Evolutionary conservation across 257 asterid species (phyloP).

Genomic region (Prunella vulgaris): DNA sequence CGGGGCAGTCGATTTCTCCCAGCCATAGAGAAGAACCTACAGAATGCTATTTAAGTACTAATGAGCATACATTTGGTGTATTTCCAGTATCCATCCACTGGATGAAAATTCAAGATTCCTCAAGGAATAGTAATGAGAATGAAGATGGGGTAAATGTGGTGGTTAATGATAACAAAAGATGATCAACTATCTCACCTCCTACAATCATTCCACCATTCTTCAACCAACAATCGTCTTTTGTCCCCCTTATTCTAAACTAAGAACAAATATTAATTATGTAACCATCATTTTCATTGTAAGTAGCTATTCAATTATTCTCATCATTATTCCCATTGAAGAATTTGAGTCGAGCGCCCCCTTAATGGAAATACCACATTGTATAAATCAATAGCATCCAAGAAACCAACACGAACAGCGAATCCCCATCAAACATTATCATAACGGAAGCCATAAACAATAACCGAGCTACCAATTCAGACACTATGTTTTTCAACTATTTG

Average conservation of each 20-base stretch:
- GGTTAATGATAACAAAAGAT: too few species aligned
- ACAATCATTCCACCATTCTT: too few species aligned
- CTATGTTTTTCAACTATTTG: neutral
- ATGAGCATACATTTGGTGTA: neutral
- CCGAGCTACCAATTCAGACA: neutral
- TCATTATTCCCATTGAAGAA: neutral
- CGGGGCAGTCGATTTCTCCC: slow-evolving; percentile 70
- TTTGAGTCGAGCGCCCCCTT: neutral
- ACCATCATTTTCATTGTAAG: neutral
- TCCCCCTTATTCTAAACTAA: too few species aligned
- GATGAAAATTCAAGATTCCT: neutral
- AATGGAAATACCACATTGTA: neutral
- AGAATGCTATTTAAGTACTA: neutral
- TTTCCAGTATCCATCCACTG: neutral
- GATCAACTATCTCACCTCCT: too few species aligned
- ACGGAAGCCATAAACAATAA: neutral
- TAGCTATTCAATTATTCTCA: neutral
- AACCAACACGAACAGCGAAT: neutral
- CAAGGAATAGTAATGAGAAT: too few species aligned
- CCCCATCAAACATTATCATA: neutral
- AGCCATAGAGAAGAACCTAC: slow-evolving; percentile 43
- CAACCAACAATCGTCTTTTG: too few species aligned
- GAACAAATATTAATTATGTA: neutral
- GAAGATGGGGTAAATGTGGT: neutral
- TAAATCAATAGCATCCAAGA: neutral